Evolutionary conservation across 1,139 yeast genomes (phyloP).

Genomic region (Taiozyma onychis): DNA sequence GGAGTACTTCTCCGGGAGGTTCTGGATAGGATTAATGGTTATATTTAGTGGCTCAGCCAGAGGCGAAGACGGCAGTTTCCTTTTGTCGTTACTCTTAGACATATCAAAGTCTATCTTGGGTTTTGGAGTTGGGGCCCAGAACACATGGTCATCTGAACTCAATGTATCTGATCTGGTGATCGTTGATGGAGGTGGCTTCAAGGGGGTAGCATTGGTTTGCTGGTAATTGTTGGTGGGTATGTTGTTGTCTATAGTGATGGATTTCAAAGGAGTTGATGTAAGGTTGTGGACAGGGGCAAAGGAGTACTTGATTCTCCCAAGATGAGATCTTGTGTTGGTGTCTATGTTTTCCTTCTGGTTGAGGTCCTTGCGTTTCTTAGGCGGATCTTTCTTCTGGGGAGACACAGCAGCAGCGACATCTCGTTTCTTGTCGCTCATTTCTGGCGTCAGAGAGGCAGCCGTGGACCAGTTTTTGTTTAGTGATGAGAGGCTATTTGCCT

Average conservation of each 20-base stretch:
- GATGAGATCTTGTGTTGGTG: background rate
- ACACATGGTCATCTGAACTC: slow-evolving; percentile 23
- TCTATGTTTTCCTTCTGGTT: slow-evolving; percentile 4
- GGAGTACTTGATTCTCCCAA: slow-evolving; percentile 5
- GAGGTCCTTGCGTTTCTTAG: slow-evolving; percentile 10
- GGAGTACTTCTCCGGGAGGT: slow-evolving; percentile 13
- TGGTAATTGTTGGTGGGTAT: background rate
- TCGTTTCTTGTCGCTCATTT: slow-evolving; percentile 1
- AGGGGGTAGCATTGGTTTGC: background rate
- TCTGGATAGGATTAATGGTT: slow-evolving; percentile 13
- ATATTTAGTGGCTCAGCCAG: slow-evolving; percentile 7
- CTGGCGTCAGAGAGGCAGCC: background rate
- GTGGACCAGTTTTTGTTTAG: background rate
- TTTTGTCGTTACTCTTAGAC: background rate
- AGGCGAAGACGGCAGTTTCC: slow-evolving; percentile 21
- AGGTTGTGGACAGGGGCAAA: slow-evolving; percentile 11
- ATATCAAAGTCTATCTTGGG: slow-evolving; percentile 3
- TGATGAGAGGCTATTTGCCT: background rate
- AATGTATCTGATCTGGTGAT: slow-evolving; percentile 10
- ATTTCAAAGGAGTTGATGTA: slow-evolving; percentile 9
- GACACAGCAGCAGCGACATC: background rate
- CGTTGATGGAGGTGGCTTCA: background rate
- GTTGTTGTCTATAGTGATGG: slow-evolving; percentile 9
- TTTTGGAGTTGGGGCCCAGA: slow-evolving; percentile 24
- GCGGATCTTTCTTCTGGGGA: slow-evolving; percentile 1